Evolutionary conservation across 2,329 filamentous ascomycete genomes (phyloP).

Genomic region (Sporothrix humicola): DNA sequence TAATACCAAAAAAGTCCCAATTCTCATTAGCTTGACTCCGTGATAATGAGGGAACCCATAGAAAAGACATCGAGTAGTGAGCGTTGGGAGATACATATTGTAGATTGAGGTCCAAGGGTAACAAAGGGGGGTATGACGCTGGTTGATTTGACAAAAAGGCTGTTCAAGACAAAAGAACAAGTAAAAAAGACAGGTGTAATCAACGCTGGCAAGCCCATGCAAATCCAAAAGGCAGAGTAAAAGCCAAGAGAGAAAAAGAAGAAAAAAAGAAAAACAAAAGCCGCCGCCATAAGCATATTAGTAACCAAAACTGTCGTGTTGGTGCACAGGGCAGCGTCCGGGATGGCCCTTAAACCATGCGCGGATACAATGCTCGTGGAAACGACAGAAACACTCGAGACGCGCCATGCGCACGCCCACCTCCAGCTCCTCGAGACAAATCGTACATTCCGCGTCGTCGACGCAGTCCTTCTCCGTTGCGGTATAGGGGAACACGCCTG

Average conservation of each 20-base stretch:
- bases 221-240: background rate
- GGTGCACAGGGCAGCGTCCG: constrained; percentile 69
- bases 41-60: background rate
- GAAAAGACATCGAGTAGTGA: background rate
- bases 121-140: constrained; percentile 12
- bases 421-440: constrained; percentile 70
- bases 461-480: constrained; percentile 72
- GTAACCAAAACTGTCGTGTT: constrained; percentile 66
- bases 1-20: background rate
- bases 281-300: constrained; percentile 36
- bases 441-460: constrained; percentile 70
- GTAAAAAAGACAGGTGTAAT: background rate
- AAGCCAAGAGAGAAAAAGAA: background rate
- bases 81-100: background rate
- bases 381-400: constrained; percentile 69
- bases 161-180: background rate
- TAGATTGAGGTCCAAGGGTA: background rate
- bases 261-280: background rate
- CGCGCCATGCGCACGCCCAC: constrained; percentile 68
- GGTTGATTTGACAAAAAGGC: background rate
- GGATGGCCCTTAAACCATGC: constrained; percentile 68
- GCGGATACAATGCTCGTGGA: constrained; percentile 65
- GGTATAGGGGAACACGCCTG: constrained; percentile 67
- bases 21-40: too few species aligned
- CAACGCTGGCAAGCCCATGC: too few species aligned